Percentiles rank a stretch among this genome's conserved stretches.
phyloP scores from a whole-genome alignment of 2,329 filamentous ascomycete genomes.

The Fonsecaea nubica region DNA sequence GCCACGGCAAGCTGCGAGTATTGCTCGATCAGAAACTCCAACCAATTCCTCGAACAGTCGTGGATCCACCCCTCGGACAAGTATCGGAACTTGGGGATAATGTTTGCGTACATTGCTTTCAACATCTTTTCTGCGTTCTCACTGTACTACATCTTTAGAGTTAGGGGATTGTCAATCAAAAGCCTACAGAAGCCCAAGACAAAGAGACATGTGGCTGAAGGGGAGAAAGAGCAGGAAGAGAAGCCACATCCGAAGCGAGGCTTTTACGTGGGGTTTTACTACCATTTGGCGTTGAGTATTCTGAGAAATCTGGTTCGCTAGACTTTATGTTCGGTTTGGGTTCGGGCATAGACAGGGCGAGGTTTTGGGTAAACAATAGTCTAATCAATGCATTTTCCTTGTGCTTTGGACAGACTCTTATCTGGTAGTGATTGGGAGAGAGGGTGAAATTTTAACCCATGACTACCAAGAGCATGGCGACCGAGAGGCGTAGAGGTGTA shows the following conservation, averaged over 20 bases:
- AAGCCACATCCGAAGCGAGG: not conserved
- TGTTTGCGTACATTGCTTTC: slow-evolving; percentile 66
- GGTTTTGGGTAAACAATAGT: not conserved
- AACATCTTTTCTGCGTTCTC: slow-evolving; percentile 63
- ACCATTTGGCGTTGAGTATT: slow-evolving; percentile 11
- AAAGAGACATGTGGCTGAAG: slow-evolving; percentile 48
- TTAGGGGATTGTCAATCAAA: slow-evolving; percentile 38
- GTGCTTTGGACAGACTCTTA: not conserved
- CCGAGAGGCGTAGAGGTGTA: not conserved
- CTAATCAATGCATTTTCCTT: not conserved
- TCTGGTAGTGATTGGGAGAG: not conserved
- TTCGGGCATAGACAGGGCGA: not conserved
- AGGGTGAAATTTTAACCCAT: no score
- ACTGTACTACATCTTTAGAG: slow-evolving; percentile 59
- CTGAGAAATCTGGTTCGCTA: slow-evolving; percentile 15
- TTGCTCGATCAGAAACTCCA: slow-evolving; percentile 54
- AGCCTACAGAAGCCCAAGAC: slow-evolving; percentile 47
- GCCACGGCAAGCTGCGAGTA: slow-evolving; percentile 64
- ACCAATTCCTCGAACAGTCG: slow-evolving; percentile 53
- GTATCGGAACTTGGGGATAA: slow-evolving; percentile 73
- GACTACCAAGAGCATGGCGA: not conserved
- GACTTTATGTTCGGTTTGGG: not conserved
- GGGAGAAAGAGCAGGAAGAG: not conserved
- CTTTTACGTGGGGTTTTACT: slow-evolving; percentile 21
- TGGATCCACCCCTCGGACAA: slow-evolving; percentile 62